phyloP scores from a whole-genome alignment of 2,329 filamentous ascomycete species.

The Cladophialophora yegresii region DNA sequence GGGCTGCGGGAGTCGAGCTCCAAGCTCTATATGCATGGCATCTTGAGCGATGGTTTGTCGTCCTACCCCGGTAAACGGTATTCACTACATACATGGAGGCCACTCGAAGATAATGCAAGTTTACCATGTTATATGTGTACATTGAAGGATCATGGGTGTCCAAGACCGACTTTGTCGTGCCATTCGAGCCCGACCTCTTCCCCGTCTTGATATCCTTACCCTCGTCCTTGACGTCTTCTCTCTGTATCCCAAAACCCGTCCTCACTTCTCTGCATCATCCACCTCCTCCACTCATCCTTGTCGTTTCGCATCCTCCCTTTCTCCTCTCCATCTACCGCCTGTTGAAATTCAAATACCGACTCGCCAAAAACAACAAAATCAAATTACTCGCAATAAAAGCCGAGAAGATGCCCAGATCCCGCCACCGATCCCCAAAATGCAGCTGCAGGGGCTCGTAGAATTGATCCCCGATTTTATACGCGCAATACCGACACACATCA shows the following conservation, averaged over 20 bases:
- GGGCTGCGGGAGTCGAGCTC: no score
- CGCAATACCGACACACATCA: constrained; percentile 74
- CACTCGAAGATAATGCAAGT: no score
- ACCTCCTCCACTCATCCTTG: not conserved
- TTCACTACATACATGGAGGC: no score
- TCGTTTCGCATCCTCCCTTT: not conserved
- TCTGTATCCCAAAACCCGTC: no score
- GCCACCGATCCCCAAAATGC: constrained; percentile 70
- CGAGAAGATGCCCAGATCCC: constrained; percentile 75
- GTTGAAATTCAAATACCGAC: constrained; percentile 38
- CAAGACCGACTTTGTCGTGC: not conserved
- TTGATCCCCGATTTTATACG: constrained; percentile 75
- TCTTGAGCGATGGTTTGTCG: no score
- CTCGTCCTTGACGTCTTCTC: not conserved
- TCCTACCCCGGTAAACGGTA: no score
- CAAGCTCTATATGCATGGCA: no score
- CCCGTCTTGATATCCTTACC: not conserved
- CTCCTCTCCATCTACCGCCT: constrained; percentile 23
- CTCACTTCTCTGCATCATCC: not conserved
- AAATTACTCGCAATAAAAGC: constrained; percentile 75
- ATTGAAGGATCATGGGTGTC: not conserved
- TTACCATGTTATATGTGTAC: no score
- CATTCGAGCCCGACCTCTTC: no score
- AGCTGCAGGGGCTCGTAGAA: constrained; percentile 72
- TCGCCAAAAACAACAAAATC: constrained; percentile 36